Conservation (phyloP, 2,329 filamentous ascomycete species). For the Hymenoscyphus salicellus region DNA sequence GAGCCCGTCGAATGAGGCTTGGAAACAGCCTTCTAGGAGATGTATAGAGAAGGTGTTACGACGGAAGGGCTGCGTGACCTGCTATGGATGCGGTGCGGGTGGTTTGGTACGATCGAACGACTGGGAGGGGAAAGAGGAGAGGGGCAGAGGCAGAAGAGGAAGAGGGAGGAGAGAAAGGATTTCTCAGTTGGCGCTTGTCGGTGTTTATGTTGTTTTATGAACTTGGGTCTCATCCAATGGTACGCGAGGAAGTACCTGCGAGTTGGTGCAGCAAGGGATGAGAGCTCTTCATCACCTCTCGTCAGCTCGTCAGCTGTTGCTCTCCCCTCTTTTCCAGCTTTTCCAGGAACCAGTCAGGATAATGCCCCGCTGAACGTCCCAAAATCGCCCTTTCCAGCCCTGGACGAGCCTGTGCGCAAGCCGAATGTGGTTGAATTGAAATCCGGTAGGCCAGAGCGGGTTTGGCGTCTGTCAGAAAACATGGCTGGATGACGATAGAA, state of each 20-base stretch:
- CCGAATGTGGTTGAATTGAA: not conserved
- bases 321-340: not conserved
- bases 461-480: not conserved
- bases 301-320: not conserved
- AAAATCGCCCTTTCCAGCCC: not conserved
- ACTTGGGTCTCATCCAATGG: not conserved
- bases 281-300: not conserved
- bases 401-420: not conserved
- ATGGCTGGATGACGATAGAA: not conserved
- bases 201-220: not conserved
- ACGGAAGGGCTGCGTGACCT: not conserved
- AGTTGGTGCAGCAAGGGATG: not conserved
- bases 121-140: not conserved
- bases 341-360: not conserved
- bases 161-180: not conserved
- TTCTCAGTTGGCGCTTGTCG: not conserved
- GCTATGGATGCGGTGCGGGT: not conserved
- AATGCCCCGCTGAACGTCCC: not conserved
- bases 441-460: not conserved
- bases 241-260: not conserved
- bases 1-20: slow-evolving; percentile 9
- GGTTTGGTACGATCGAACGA: not conserved
- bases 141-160: not conserved
- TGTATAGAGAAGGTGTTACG: not conserved
- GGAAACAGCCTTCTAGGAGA: slow-evolving; percentile 12